Evolutionary conservation across 2,329 filamentous ascomycete genomes (phyloP), one percentile per base, ranked within the genome.

Genomic region (Nannizziopsis arthrosporioides): DNA sequence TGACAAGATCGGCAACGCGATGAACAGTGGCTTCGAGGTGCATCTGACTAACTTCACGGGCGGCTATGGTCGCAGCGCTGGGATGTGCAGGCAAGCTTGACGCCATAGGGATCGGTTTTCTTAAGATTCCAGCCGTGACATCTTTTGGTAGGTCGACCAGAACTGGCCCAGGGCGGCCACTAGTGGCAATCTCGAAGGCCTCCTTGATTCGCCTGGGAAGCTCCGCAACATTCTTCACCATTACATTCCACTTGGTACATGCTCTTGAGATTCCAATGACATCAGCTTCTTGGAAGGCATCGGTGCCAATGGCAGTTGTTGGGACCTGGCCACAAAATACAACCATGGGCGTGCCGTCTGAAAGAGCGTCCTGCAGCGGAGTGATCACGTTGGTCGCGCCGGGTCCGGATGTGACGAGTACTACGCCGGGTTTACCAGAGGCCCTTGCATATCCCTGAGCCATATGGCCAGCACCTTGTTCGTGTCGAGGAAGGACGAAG

Each of bases 221-320:
- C 69, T 98, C 92, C 44, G 86, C 88, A 48, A 94, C 81, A 65
- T 83, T 90, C 76, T 93, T 95, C 42, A 95, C 87, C 88, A 96
- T 93, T 52, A 94, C 87, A 60, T 96, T 96, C 92, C 92, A 98
- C 73, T 96, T 96, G 57, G 89, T 95, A 75, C 89, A 95, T 15
- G 89, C 82, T 61, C 90, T 79, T 31, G 87, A 94, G 66, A 98
- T 96, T 57, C 90, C 90, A 51, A 95, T 75, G 32, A 94, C 82
- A 63, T 98, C 92, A 51, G 88, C 89, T 70, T 96, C 92, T 66
- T 98, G 92, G 76, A 96, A 96, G 49, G 88, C 87, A 65, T 96
- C 90, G 54, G 85, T 93, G 53, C 92, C 92, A 67, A 96, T 95
- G 47, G 87, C 84, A 41, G 77, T 80, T 32, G 90, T 96, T 6